Percentiles rank a stretch among this genome's conserved stretches.
Conservation (phyloP, 176 grass and related monocot genomes). For the Musa beccarii region DNA sequence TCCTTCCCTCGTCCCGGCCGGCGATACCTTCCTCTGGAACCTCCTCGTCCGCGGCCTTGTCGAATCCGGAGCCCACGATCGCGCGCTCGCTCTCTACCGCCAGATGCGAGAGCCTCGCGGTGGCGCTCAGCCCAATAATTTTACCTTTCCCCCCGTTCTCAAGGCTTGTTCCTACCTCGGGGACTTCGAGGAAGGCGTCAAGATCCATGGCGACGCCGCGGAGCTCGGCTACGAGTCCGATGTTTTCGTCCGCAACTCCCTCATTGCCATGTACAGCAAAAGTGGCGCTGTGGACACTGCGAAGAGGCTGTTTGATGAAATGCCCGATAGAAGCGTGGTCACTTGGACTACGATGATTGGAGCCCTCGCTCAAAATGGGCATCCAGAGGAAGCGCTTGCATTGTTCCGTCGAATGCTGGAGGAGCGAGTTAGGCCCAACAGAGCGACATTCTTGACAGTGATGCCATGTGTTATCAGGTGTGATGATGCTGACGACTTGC, state of each 20-base stretch:
- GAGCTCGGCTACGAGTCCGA: slow-evolving; percentile 9
- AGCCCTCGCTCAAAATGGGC: slow-evolving; percentile 9
- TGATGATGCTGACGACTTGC: slow-evolving; percentile 13
- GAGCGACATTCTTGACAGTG: slow-evolving; percentile 26
- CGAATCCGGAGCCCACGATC: slow-evolving; percentile 3
- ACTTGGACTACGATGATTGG: slow-evolving; percentile 23
- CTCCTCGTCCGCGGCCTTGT: slow-evolving; percentile 10
- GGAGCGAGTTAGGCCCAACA: slow-evolving; percentile 18
- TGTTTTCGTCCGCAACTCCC: slow-evolving; percentile 20
- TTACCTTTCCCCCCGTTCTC: slow-evolving; percentile 23
- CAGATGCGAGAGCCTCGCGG: neutral
- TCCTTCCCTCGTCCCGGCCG: slow-evolving; percentile 6
- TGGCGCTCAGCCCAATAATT: slow-evolving; percentile 5
- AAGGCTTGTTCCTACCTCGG: slow-evolving; percentile 21
- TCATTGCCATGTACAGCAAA: slow-evolving; percentile 23
- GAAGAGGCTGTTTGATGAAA: slow-evolving; percentile 18
- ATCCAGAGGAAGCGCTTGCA: slow-evolving; percentile 3
- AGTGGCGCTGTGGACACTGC: slow-evolving; percentile 6
- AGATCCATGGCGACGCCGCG: neutral
- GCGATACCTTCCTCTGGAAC: slow-evolving; percentile 15
- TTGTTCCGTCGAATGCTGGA: slow-evolving; percentile 17
- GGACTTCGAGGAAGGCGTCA: slow-evolving; percentile 5
- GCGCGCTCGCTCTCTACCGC: slow-evolving; percentile 13
- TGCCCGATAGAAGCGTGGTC: slow-evolving; percentile 18
- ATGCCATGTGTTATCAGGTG: slow-evolving; percentile 8